phyloP scores from a whole-genome alignment of 176 grass and related monocot genomes.

The Poa pratensis region DNA sequence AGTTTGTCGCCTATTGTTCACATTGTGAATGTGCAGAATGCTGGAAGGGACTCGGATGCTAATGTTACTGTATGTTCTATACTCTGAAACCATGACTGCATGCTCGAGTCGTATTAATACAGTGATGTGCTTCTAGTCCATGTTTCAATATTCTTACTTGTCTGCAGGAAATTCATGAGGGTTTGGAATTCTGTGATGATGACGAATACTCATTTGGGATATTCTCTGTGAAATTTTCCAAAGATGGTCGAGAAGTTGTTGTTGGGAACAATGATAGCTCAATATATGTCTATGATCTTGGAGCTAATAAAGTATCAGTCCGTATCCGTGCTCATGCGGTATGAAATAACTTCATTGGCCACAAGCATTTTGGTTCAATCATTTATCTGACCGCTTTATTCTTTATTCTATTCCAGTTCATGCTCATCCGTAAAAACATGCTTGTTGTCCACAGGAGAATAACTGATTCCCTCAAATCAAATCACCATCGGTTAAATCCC shows the following conservation, averaged over 20 bases:
- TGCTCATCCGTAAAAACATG: neutral
- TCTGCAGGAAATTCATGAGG: constrained; percentile 86
- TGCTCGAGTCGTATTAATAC: neutral
- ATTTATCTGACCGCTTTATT: neutral
- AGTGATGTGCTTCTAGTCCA: constrained; percentile 29
- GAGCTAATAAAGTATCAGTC: constrained; percentile 71
- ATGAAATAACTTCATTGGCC: constrained; percentile 28
- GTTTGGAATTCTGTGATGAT: constrained; percentile 66
- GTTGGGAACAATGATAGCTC: constrained; percentile 71
- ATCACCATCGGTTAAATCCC: neutral
- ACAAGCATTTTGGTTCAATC: constrained; percentile 4
- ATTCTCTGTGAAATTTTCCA: constrained; percentile 97
- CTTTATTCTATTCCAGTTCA: neutral
- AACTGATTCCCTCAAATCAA: neutral
- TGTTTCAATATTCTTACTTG: constrained; percentile 10
- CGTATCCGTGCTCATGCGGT: constrained; percentile 71
- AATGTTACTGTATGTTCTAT: constrained; percentile 78
- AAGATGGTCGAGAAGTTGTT: constrained; percentile 85
- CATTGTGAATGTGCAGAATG: constrained; percentile 74
- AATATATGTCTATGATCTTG: constrained; percentile 92
- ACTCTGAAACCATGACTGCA: constrained; percentile 8
- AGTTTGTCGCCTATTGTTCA: constrained; percentile 84
- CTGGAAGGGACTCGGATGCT: constrained; percentile 65
- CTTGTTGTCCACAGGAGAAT: neutral
- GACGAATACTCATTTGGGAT: constrained; percentile 60